Evolutionary conservation across 345 rosid genomes (phyloP), one percentile per base, ranked within the genome.

Genomic region (Citrus glauca): DNA sequence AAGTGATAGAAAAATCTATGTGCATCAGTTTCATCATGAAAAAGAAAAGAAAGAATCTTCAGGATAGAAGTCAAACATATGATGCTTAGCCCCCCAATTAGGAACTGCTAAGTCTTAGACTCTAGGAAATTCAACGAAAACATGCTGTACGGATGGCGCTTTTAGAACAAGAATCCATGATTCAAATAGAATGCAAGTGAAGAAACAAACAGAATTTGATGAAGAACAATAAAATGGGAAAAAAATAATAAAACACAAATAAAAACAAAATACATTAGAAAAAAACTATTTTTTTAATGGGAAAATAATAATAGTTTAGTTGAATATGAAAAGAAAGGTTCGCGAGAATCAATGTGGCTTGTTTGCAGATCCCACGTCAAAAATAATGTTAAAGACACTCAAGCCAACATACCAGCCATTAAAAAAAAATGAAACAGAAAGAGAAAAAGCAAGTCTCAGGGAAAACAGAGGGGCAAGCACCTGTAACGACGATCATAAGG

Each of bases 401-500:
- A 27, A 40, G 80, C 67, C 66, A 80, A 70, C 50, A 73, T 4
- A 28, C 42, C 60, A 59, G 40, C 50, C 61, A 32, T 17, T 56
- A 22, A 81, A 64, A n/a, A n/a, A 14, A 7, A 30, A 11, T 8
- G 4, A 50, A 32, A 16, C 7, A 24, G 25, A 78, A 56, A 40
- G 4, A 9, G 13, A 40, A 8, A 38, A 32, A 16, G 3, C 37
- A 13, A 33, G 17, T 13, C 55, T 68, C 1, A 56, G 50, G 57
- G 33, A 28, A 28, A 35, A 80, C 42, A 14, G 50, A 33, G 69
- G 40, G 33, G n/a, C 60, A 55, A 24, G 30, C 14, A 87, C 99
- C 97, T 94, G 91, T 92, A 96, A 74, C 89, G 91, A 20, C 80
- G 98, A 82, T 96, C 90, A 69, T 92, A 89, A 70, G 99, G 98